phyloP scores from a whole-genome alignment of 306 rosid genomes.

The Trifolium repens region DNA sequence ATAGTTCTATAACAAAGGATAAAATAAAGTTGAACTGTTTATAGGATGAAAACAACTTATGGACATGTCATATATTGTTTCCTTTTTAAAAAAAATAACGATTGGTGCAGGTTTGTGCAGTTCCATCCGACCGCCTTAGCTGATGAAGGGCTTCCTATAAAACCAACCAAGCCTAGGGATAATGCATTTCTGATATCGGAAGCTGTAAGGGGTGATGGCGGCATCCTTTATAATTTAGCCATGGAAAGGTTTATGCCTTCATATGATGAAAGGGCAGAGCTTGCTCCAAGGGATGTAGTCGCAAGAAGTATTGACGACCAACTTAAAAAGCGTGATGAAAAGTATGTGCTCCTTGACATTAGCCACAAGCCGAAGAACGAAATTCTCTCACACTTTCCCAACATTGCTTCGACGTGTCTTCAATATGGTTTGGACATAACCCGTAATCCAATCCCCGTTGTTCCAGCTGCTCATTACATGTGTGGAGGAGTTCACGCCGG shows the following conservation, averaged over 20 bases:
- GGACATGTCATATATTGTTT: too few relatives aligned
- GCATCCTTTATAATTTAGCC: slow-evolving; percentile 76
- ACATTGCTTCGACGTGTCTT: slow-evolving; percentile 79
- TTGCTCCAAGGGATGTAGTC: slow-evolving; percentile 95
- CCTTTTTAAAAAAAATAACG: not conserved
- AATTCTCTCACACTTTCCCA: slow-evolving; percentile 81
- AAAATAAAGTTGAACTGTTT: too few relatives aligned
- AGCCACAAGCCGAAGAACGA: slow-evolving; percentile 81
- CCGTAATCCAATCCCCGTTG: slow-evolving; percentile 76
- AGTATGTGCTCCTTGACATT: slow-evolving; percentile 83
- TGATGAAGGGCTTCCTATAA: slow-evolving; percentile 84
- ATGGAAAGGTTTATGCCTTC: slow-evolving; percentile 95
- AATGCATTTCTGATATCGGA: slow-evolving; percentile 89
- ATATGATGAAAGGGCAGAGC: slow-evolving; percentile 94
- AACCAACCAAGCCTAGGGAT: slow-evolving; percentile 62
- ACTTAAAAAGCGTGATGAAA: slow-evolving; percentile 79
- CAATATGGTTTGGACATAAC: slow-evolving; percentile 83
- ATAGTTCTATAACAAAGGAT: too few relatives aligned
- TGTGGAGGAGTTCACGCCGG: slow-evolving; percentile 97
- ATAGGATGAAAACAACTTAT: too few relatives aligned
- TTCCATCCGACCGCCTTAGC: slow-evolving; percentile 97
- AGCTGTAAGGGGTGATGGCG: slow-evolving; percentile 94
- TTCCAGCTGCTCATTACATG: slow-evolving; percentile 98
- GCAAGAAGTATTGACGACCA: slow-evolving; percentile 97
- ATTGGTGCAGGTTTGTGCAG: slow-evolving; percentile 77